Percentiles rank a stretch among this genome's conserved stretches.
Evolutionary conservation across 768 basidiomycete genomes (phyloP).

Genomic region (Boletus subparvulus): DNA sequence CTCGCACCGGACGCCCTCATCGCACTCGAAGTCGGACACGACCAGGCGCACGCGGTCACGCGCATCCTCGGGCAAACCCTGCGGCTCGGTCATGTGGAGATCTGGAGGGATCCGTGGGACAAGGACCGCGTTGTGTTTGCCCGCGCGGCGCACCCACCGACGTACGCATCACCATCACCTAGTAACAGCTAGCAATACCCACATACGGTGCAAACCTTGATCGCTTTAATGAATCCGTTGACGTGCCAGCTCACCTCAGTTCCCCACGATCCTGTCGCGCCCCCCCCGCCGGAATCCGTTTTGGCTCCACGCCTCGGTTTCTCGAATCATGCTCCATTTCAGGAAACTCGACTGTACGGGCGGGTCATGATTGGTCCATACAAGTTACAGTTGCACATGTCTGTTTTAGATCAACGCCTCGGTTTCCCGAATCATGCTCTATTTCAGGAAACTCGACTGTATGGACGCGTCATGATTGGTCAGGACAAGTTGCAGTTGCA

Average conservation of each 20-base stretch:
- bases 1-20: conserved; percentile 54
- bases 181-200: conserved; percentile 4
- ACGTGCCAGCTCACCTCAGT: conserved; percentile 15
- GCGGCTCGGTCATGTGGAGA: conserved; percentile 42
- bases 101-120: conserved; percentile 83
- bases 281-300: conserved; percentile 1
- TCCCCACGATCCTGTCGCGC: neutral
- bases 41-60: conserved; percentile 65
- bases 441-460: conserved; percentile 1
- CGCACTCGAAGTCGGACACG: conserved; percentile 78
- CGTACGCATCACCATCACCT: conserved; percentile 11
- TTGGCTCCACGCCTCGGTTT: conserved; percentile 10
- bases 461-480: neutral
- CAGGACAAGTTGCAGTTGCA: neutral
- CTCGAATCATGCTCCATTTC: neutral
- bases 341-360: neutral
- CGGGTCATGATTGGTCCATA: conserved; percentile 2
- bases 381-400: neutral
- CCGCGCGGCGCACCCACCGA: conserved; percentile 24
- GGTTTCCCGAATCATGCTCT: conserved; percentile 1
- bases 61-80: conserved; percentile 54
- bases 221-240: conserved; percentile 8
- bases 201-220: neutral
- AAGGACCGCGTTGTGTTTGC: conserved; percentile 71
- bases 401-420: conserved; percentile 4